phyloP scores from a whole-genome alignment of 208 protist genomes.

The Leishmania lainsoni region DNA sequence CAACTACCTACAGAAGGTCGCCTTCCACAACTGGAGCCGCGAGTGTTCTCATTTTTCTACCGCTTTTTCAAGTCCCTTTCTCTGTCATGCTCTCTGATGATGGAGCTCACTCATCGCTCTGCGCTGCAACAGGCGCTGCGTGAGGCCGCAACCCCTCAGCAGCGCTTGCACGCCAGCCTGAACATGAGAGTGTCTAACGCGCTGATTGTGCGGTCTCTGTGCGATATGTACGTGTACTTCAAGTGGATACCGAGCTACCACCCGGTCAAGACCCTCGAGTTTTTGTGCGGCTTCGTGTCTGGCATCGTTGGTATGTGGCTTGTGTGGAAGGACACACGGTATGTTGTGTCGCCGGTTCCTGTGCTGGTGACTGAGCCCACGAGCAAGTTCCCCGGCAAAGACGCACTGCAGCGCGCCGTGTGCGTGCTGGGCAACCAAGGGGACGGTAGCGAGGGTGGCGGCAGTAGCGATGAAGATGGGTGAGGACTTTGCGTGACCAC shows the following conservation, averaged over 20 bases:
- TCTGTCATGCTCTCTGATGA: slow-evolving; percentile 68
- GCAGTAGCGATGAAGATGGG: slow-evolving; percentile 21
- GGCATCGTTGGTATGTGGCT: slow-evolving; percentile 79
- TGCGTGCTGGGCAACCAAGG: slow-evolving; percentile 26
- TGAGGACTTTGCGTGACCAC: background rate
- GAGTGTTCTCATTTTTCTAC: slow-evolving; percentile 71
- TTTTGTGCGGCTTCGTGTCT: slow-evolving; percentile 58
- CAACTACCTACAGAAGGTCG: slow-evolving; percentile 83
- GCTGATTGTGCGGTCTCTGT: slow-evolving; percentile 71
- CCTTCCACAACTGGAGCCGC: slow-evolving; percentile 77
- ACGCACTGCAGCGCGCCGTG: slow-evolving; percentile 20
- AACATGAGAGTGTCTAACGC: slow-evolving; percentile 49
- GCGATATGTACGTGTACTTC: slow-evolving; percentile 92
- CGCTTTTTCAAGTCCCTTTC: slow-evolving; percentile 91
- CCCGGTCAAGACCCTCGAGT: slow-evolving; percentile 74
- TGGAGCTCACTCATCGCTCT: slow-evolving; percentile 40
- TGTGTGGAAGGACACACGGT: slow-evolving; percentile 77
- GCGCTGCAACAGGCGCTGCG: slow-evolving; percentile 18
- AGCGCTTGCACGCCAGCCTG: slow-evolving; percentile 30
- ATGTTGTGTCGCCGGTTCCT: slow-evolving; percentile 14
- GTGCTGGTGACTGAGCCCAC: background rate
- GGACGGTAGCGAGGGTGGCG: slow-evolving; percentile 12
- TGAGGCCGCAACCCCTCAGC: slow-evolving; percentile 15
- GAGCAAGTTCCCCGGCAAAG: slow-evolving; percentile 6
- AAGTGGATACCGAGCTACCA: slow-evolving; percentile 87